A percentile compares a stretch with the other conserved stretches of the same genome.
phyloP scores from a whole-genome alignment of 805 yeast genomes.

The Jamesozyma jinghongensis region DNA sequence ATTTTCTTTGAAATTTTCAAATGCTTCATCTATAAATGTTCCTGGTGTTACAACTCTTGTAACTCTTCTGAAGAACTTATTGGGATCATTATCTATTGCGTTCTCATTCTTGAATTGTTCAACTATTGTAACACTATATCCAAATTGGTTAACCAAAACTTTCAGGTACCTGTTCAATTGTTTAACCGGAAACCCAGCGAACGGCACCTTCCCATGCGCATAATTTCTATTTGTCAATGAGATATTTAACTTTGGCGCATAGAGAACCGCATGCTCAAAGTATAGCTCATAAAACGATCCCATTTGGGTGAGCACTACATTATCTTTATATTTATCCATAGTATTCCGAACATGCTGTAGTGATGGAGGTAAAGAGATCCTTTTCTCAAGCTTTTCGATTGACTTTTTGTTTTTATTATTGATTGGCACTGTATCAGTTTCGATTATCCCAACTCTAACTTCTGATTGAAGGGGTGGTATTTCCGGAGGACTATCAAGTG shows the following conservation, averaged over 20 bases:
- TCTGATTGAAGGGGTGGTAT: background rate
- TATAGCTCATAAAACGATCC: conserved; percentile 85
- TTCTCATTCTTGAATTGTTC: conserved; percentile 45
- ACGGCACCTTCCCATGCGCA: conserved; percentile 43
- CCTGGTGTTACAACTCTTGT: conserved; percentile 86
- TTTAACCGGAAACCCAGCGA: conserved; percentile 85
- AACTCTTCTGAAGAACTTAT: conserved; percentile 53
- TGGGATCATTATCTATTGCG: conserved; percentile 27
- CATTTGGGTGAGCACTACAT: conserved; percentile 67
- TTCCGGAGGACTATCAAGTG: background rate
- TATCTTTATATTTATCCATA: conserved; percentile 40
- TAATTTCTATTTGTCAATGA: conserved; percentile 54
- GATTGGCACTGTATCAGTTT: background rate
- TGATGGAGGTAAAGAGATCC: conserved; percentile 28
- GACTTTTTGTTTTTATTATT: background rate
- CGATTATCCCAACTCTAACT: background rate
- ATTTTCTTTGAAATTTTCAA: conserved; percentile 61
- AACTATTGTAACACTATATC: conserved; percentile 70
- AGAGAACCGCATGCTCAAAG: conserved; percentile 74
- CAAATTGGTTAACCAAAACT: conserved; percentile 59
- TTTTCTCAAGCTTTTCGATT: background rate
- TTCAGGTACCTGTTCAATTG: conserved; percentile 67
- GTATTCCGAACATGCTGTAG: conserved; percentile 31
- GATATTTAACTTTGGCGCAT: conserved; percentile 62
- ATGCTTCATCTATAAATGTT: conserved; percentile 78